These are phyloP conservation scores for Warburgia ugandensis DNA, from an alignment of 164 flowering plant genomes.

Conservation along the genomic window DNA sequence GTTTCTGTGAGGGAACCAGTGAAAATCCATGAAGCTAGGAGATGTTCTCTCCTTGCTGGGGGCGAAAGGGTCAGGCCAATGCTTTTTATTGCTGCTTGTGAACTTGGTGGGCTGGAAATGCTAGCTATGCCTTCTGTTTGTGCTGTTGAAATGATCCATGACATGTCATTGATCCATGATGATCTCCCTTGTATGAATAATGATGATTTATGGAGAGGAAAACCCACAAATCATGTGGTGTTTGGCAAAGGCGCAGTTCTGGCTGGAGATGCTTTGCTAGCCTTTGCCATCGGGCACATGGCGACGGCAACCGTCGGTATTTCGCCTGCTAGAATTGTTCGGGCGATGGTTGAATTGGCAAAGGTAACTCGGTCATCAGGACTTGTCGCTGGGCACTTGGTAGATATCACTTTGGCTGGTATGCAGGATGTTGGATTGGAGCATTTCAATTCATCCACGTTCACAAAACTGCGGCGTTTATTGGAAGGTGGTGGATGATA, in stretches of 20 bases:
- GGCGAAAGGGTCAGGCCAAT: slow-evolving; percentile 62
- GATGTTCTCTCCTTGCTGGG: slow-evolving; percentile 65
- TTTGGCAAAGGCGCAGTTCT: slow-evolving; percentile 62
- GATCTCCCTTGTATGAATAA: slow-evolving; percentile 75
- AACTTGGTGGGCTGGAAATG: slow-evolving; percentile 47
- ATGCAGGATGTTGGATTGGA: slow-evolving; percentile 38
- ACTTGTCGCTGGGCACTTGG: slow-evolving; percentile 47
- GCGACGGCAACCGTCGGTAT: slow-evolving; percentile 32
- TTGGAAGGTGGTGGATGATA: slow-evolving; percentile 69
- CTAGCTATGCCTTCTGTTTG: slow-evolving; percentile 63
- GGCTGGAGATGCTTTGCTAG: slow-evolving; percentile 63
- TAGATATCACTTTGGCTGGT: slow-evolving; percentile 45
- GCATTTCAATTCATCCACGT: slow-evolving; percentile 47
- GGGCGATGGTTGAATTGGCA: slow-evolving; percentile 47
- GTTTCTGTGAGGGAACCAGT: slow-evolving; percentile 39
- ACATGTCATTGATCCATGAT: slow-evolving; percentile 72
- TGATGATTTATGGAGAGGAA: slow-evolving; percentile 63
- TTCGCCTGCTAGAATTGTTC: slow-evolving; percentile 24
- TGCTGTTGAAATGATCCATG: slow-evolving; percentile 77
- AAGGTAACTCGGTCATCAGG: slow-evolving; percentile 52
- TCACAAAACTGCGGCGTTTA: slow-evolving; percentile 56
- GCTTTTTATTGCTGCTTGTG: slow-evolving; percentile 69
- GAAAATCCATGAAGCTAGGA: slow-evolving; percentile 61
- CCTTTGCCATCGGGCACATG: slow-evolving; percentile 56
- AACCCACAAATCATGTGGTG: slow-evolving; percentile 66